Evolutionary conservation across 441 rosid genomes (phyloP).

Genomic region (Adansonia rubrostipa): DNA sequence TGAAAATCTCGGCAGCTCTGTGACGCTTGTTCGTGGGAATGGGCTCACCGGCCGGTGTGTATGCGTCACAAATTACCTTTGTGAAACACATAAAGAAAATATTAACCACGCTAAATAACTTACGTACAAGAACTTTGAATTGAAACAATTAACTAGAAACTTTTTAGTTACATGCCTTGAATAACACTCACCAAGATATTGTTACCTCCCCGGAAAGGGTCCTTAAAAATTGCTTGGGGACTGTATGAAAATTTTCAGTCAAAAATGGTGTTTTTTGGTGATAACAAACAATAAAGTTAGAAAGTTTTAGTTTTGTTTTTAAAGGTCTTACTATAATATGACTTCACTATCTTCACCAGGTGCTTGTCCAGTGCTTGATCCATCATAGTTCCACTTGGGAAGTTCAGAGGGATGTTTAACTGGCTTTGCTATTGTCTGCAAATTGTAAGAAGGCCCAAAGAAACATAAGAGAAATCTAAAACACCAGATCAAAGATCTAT

Average conservation of each 20-base stretch:
- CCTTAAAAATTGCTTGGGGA: constrained; percentile 97
- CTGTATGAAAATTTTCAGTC: constrained; percentile 44
- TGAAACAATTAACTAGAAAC: not conserved
- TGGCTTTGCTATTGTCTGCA: constrained; percentile 80
- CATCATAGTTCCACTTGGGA: constrained; percentile 97
- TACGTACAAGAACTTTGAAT: not conserved
- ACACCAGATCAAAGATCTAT: not conserved
- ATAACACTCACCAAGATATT: constrained; percentile 78
- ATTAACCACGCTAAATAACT: constrained; percentile 19
- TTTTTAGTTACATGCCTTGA: not conserved
- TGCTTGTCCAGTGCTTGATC: constrained; percentile 98
- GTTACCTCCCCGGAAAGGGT: constrained; percentile 96
- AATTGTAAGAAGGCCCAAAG: constrained; percentile 1
- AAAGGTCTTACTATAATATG: constrained; percentile 80
- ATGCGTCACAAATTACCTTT: constrained; percentile 87
- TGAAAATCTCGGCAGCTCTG: constrained; percentile 82
- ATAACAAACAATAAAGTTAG: constrained; percentile 4
- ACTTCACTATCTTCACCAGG: constrained; percentile 99
- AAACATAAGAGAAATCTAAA: constrained; percentile 18
- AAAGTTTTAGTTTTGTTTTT: not conserved
- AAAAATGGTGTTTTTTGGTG: constrained; percentile 19
- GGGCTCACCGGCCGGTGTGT: constrained; percentile 94
- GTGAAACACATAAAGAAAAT: constrained; percentile 14
- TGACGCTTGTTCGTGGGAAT: constrained; percentile 96
- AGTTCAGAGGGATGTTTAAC: constrained; percentile 93